Percentiles rank a stretch among this genome's conserved stretches.
Evolutionary conservation across 139 green algal genomes (phyloP).

Genomic region (Micromonas commoda): DNA sequence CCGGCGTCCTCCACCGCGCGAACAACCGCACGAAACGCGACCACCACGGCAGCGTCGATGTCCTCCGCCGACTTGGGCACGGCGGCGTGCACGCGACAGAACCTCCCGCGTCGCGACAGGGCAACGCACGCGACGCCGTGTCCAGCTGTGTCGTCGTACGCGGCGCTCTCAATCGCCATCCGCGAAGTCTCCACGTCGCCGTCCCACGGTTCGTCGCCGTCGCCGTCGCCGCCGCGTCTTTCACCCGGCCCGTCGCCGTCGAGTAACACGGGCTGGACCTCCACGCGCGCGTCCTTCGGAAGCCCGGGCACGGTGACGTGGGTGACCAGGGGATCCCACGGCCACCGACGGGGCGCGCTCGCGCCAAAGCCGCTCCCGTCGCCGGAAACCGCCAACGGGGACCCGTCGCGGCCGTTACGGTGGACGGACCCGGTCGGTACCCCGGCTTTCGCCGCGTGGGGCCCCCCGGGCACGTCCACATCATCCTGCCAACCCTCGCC

Average conservation of each 20-base stretch:
- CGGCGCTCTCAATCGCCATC: neutral
- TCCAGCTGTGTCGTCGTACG: neutral
- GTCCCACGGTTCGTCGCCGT: neutral
- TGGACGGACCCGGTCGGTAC: no score
- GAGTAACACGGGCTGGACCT: constrained; percentile 6
- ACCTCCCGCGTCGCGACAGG: neutral
- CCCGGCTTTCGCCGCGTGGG: no score
- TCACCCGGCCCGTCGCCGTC: constrained; percentile 2
- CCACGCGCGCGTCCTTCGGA: neutral
- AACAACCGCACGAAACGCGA: neutral
- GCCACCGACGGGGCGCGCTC: neutral
- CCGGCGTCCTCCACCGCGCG: neutral
- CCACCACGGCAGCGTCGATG: neutral
- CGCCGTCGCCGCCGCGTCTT: neutral
- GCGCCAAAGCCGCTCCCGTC: neutral
- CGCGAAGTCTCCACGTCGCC: neutral
- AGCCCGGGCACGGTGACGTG: neutral
- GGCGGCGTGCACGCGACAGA: neutral
- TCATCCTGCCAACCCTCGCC: neutral
- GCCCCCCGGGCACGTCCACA: neutral
- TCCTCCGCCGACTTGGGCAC: neutral
- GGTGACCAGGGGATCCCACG: neutral
- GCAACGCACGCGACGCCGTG: neutral
- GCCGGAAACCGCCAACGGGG: neutral
- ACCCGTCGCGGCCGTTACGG: neutral